phyloP scores from a whole-genome alignment of 106 monocot species.

The Dendrobium officinale region DNA sequence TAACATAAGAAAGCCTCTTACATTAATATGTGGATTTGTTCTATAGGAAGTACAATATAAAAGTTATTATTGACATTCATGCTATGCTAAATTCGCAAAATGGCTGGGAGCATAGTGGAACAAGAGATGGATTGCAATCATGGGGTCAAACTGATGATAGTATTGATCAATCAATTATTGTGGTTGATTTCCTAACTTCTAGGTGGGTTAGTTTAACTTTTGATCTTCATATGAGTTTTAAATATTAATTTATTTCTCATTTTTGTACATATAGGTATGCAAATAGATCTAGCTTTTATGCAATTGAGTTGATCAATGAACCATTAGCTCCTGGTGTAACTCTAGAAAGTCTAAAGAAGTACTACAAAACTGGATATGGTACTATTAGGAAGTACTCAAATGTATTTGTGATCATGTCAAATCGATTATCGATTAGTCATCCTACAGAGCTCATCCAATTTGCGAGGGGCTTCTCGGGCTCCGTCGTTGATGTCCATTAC shows the following conservation, averaged over 20 bases:
- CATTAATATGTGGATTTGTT: too few species aligned
- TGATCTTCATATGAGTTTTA: too few species aligned
- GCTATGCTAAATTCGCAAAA: conserved; percentile 44
- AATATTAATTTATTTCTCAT: too few species aligned
- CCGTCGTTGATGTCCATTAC: conserved; percentile 78
- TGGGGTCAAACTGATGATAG: conserved; percentile 49
- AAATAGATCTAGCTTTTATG: conserved; percentile 24
- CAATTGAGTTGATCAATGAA: conserved; percentile 72
- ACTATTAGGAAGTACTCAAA: conserved; percentile 37
- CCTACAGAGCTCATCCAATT: conserved; percentile 54
- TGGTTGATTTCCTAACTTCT: conserved; percentile 57
- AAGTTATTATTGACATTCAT: conserved; percentile 49
- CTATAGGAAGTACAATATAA: conserved; percentile 30
- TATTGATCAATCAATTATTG: conserved; percentile 43
- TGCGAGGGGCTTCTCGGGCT: conserved; percentile 36
- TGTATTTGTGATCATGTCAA: conserved; percentile 79
- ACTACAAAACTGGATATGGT: conserved; percentile 66
- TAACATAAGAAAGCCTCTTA: too few species aligned
- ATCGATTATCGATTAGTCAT: conserved; percentile 20
- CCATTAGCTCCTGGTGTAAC: conserved; percentile 46
- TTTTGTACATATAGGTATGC: conserved; percentile 25
- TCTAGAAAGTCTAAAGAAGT: conserved; percentile 35
- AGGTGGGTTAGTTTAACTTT: conserved; percentile 28
- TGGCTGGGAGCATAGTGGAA: conserved; percentile 47
- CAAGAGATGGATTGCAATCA: conserved; percentile 56